A percentile compares a stretch with the other conserved stretches of the same genome.
phyloP scores from a whole-genome alignment of 2,329 filamentous ascomycete species.

The Intubia oerlemansii region DNA sequence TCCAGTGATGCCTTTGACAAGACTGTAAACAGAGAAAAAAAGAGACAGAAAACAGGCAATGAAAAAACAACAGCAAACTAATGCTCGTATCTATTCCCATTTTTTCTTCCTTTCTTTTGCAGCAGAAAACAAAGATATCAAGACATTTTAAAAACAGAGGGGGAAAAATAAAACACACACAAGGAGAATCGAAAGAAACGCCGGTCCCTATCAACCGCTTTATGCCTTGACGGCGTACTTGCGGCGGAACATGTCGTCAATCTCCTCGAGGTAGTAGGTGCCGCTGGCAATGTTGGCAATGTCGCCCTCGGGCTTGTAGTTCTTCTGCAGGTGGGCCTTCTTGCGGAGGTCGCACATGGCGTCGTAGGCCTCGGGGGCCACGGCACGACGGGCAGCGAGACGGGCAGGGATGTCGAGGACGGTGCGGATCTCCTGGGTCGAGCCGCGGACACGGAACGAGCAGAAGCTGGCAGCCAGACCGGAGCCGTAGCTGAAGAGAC shows the following conservation, averaged over 20 bases:
- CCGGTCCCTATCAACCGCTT: neutral
- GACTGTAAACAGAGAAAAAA: no score
- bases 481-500: constrained; percentile 61
- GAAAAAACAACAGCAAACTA: no score
- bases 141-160: no score
- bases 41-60: no score
- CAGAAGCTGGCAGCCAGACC: constrained; percentile 53
- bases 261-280: constrained; percentile 59
- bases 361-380: constrained; percentile 55
- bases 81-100: no score
- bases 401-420: constrained; percentile 48
- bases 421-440: constrained; percentile 45
- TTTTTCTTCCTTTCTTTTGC: no score
- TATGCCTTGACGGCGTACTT: constrained; percentile 58
- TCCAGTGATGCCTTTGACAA: no score
- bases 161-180: neutral
- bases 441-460: constrained; percentile 52
- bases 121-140: constrained; percentile 1
- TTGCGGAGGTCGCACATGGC: constrained; percentile 65
- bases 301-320: constrained; percentile 49
- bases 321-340: constrained; percentile 65
- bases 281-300: constrained; percentile 41
- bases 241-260: constrained; percentile 75
- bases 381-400: constrained; percentile 40
- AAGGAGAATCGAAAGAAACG: no score